A percentile compares a stretch with the other conserved stretches of the same genome.
These are phyloP conservation scores for Pyrenophora graminea DNA, from an alignment of 2,329 filamentous ascomycete genomes.

Conservation along the genomic window DNA sequence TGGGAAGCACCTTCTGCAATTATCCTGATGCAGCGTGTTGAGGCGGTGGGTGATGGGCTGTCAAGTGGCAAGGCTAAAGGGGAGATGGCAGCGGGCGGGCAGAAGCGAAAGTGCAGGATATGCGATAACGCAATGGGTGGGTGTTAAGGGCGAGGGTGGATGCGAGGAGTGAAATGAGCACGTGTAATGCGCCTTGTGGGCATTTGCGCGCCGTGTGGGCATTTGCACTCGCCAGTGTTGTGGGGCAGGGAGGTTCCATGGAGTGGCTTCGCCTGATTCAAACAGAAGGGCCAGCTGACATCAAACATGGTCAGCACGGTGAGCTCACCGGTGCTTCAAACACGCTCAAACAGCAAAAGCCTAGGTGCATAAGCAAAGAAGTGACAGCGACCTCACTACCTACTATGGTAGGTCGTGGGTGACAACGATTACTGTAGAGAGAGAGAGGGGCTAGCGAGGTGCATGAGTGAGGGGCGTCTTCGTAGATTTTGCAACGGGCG, in stretches of 20 bases:
- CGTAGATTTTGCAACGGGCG: conserved; percentile 2
- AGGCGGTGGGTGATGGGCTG: conserved; percentile 10
- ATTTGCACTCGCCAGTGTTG: neutral
- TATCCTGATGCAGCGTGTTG: conserved; percentile 22
- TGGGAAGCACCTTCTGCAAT: conserved; percentile 17
- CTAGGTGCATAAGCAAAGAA: neutral
- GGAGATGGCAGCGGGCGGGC: conserved; percentile 12
- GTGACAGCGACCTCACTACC: too few species aligned
- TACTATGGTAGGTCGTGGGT: too few species aligned
- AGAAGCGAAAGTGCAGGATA: conserved; percentile 19
- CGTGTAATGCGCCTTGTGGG: conserved; percentile 5
- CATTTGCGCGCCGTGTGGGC: neutral
- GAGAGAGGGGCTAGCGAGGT: neutral
- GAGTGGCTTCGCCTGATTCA: neutral
- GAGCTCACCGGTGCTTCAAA: neutral
- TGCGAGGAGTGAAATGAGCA: conserved; percentile 12
- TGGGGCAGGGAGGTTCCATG: neutral
- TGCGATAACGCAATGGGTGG: conserved; percentile 19
- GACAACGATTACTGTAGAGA: too few species aligned
- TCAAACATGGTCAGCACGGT: neutral
- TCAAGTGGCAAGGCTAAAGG: conserved; percentile 13
- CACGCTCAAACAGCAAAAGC: too few species aligned
- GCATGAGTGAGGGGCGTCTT: neutral
- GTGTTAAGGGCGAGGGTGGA: conserved; percentile 9
- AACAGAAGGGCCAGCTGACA: neutral